Percentiles rank a stretch among this genome's conserved stretches.
Conservation (phyloP, 179 eudicot species). For the Patellifolia procumbens region DNA sequence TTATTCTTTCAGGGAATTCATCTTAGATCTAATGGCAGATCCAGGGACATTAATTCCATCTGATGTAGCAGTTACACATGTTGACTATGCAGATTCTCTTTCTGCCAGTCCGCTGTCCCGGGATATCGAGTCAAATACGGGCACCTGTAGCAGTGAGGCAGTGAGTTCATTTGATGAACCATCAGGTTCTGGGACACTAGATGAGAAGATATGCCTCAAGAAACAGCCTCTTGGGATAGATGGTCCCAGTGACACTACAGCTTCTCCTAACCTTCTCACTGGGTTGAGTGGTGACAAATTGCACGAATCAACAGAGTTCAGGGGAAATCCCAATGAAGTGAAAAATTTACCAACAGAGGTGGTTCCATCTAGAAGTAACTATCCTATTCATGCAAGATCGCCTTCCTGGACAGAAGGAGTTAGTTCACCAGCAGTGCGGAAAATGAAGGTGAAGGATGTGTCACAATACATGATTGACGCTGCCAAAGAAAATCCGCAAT, state of each 20-base stretch:
- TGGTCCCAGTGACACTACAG: slow-evolving; percentile 27
- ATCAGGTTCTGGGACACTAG: slow-evolving; percentile 41
- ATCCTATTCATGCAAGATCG: slow-evolving; percentile 71
- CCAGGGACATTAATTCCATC: slow-evolving; percentile 95
- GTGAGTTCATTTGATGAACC: slow-evolving; percentile 52
- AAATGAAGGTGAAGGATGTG: slow-evolving; percentile 92
- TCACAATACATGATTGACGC: slow-evolving; percentile 97
- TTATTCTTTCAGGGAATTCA: slow-evolving; percentile 84
- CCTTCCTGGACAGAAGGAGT: slow-evolving; percentile 99
- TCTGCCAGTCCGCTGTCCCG: slow-evolving; percentile 46
- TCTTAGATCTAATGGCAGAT: slow-evolving; percentile 96
- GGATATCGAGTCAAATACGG: slow-evolving; percentile 47
- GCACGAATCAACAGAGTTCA: slow-evolving; percentile 32
- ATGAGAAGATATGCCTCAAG: slow-evolving; percentile 31
- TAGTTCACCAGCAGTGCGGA: slow-evolving; percentile 79
- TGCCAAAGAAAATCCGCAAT: slow-evolving; percentile 93
- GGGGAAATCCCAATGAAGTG: slow-evolving; percentile 26
- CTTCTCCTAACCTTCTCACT: slow-evolving; percentile 28
- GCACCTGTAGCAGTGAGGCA: slow-evolving; percentile 59
- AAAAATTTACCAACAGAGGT: slow-evolving; percentile 38
- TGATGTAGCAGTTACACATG: slow-evolving; percentile 60
- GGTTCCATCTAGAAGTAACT: slow-evolving; percentile 38
- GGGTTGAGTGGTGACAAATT: slow-evolving; percentile 34
- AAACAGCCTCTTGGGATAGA: slow-evolving; percentile 33
- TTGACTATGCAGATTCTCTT: slow-evolving; percentile 51